Conservation (phyloP, 495 filamentous ascomycete species). For the Mytilinidion resinicola region DNA sequence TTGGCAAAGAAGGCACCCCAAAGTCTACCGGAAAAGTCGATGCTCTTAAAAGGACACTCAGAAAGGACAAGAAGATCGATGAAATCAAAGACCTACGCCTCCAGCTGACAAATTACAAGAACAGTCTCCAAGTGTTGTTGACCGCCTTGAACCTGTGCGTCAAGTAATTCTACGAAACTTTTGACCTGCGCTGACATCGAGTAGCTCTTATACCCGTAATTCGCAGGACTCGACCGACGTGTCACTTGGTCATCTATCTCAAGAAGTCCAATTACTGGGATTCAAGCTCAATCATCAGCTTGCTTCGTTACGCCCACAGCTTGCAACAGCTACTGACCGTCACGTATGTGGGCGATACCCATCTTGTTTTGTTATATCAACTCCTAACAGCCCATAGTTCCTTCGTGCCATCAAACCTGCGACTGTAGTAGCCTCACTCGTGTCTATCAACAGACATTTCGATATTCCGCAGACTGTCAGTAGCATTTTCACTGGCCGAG, state of each 20-base stretch:
- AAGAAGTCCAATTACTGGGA: too few relatives aligned
- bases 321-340: too few relatives aligned
- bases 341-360: background rate
- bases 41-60: background rate
- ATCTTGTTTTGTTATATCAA: background rate
- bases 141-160: background rate
- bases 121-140: background rate
- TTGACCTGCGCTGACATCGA: too few relatives aligned
- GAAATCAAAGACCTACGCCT: background rate
- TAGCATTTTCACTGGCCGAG: slow-evolving; percentile 34
- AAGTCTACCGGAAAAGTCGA: background rate
- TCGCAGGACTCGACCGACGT: too few relatives aligned
- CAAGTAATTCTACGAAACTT: too few relatives aligned
- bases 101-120: background rate
- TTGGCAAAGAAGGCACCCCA: background rate
- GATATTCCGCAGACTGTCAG: slow-evolving; percentile 32
- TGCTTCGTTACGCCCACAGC: too few relatives aligned
- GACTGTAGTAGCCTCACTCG: background rate
- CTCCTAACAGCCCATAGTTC: background rate
- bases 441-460: slow-evolving; percentile 32
- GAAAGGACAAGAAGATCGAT: background rate
- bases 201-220: too few relatives aligned
- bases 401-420: background rate
- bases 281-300: too few relatives aligned
- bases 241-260: too few relatives aligned